Base-by-base conservation (phyloP, 2,329 filamentous ascomycete species). In the Microsporum canis region DNA sequence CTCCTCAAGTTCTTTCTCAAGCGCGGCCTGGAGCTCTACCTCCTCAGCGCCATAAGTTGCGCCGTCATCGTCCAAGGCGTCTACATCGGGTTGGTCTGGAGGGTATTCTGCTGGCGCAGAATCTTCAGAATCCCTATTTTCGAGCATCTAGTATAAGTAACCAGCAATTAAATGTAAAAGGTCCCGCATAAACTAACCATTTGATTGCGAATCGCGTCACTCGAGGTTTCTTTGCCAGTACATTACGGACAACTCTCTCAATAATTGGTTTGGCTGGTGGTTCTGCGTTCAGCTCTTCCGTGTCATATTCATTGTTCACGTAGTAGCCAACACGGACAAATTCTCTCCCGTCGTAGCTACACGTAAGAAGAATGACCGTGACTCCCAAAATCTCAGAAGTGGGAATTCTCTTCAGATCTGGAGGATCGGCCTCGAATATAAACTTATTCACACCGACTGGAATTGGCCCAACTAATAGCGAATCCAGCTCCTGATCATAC, bases 311-410 rank as follows among this genome's bases (percentile, higher is more conserved):
- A 71, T 99, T 99, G 82, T 97, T 99, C 70, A 99, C 94, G 69
- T 99, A 99, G 83, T 99, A 99, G 64, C 94, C 94, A 47, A 99
- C 92, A 66, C 94, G 91, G 43, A 99, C 91, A 70, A 99, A 99
- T 75, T 99, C 94, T 71, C 94, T 86, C 60, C 88, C 88, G 70
- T 99, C 94, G 77, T 99, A 99, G 74, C 90, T 88, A 77, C 94
- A 97, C 62, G 91, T 96, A 66, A 99, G 83, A 61, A 99, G 87
- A 69, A 99, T 91, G 70, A 99, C 94, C 3, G 94, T 99, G 58
- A 99, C 95, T 63, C 94, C 94, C 53, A 99, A 84, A 69, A 99
- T 91, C 77, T 99, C 95, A 68, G 89, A 91, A 68, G 91, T 88
- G 61, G 94, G 94, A 70, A 99, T 97, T 74, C 89, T 88, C 69